Base-by-base conservation (phyloP, 23 red algal species). In the Agarophyton chilense region DNA sequence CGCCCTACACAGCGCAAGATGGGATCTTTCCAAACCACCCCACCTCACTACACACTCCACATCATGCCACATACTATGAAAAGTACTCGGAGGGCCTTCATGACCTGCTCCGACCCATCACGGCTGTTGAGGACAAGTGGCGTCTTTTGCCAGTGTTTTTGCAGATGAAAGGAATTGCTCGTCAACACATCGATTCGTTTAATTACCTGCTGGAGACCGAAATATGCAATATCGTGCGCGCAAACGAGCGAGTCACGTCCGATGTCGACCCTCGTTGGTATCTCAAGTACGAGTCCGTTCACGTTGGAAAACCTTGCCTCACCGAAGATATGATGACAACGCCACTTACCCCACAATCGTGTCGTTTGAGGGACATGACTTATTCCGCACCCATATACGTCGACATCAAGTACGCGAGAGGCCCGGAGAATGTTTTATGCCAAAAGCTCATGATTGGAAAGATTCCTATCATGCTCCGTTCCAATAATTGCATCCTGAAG, bases 401-500 rank as follows among this genome's bases (percentile, higher is more conserved):
- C 0, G 88, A 93, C 71, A 78, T 98, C 56, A 76, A 94, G 79
- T 93, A 98, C 89, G 87, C 79, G 19, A 72, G 81, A 45, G 89
- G 92, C 33, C 54, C 83, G 44, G 88, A 90, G 49, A 51, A 81
- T 60, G 93, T 95, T 34, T 44, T 91, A 16, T 47, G 67, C 42
- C 62, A 79, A 29, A 92, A 94, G 35, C 38, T 93, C 41, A 43
- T 60, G 54, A 95, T 98, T 39, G 97, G 97, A 6, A 74, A 88
- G 58, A 86, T 98, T 47, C 97, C 97, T 21, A 95, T 98, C 68
- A 98, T 98, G 97, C 83, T 98, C 10, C 88, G 97, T 11, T 94
- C 88, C 10, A 61, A 66, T 50, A 91, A 90, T 77, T 98, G 97
- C 52, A 35, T 83, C 9, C 54, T 98, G 51, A 68, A 32, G 34